Evolutionary conservation across 2,329 filamentous ascomycete genomes (phyloP), one percentile per base, ranked within the genome.

Genomic region (Zasmidium cellare): DNA sequence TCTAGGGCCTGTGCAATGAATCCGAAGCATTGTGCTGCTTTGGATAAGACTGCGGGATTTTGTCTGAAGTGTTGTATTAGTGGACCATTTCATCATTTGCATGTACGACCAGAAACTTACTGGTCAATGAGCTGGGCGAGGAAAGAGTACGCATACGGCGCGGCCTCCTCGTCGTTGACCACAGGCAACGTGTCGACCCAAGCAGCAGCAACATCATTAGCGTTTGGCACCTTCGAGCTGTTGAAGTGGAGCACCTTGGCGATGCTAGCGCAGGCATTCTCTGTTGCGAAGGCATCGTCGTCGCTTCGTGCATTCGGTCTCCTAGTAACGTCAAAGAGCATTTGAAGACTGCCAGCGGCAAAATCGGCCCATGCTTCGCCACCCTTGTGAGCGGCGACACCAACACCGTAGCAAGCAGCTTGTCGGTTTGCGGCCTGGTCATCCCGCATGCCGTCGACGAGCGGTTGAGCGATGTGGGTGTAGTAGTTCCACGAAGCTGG

Each of bases 231-330:
- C 71, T 89, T 90, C 65, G 81, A 81, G 22, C 86, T 80, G 75
- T 96, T 97, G 79, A 88, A 97, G 73, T 96, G 92, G 64, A 99
- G 81, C 53, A 99, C 93, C 82, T 99, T 99, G 35, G 94, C 94
- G 70, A 99, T 94, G 65, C 91, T 92, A 45, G 94, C 93, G 67
- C 91, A 97, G 6, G 93, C 93, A 72, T 99, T 99, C 78, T 99
- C 94, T 1, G 94, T 97, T 1, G 94, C 94, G 72, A 96, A 99
- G 1, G 96, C 89, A 68, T 97, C 92, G 67, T 97, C 94, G 63
- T 97, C 94, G 49, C 85, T 87, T 63, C 94, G 86, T 3, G 93
- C 88, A 64, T 96, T 89, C 1, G 89, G 85, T 55, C 93, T 83
- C 70, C 90, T 87, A 5, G 88, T 91, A 48, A 91, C 89, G 71